Evolutionary conservation across 495 filamentous ascomycete species (phyloP).

Genomic region (Melanomma pulvis-pyrius): DNA sequence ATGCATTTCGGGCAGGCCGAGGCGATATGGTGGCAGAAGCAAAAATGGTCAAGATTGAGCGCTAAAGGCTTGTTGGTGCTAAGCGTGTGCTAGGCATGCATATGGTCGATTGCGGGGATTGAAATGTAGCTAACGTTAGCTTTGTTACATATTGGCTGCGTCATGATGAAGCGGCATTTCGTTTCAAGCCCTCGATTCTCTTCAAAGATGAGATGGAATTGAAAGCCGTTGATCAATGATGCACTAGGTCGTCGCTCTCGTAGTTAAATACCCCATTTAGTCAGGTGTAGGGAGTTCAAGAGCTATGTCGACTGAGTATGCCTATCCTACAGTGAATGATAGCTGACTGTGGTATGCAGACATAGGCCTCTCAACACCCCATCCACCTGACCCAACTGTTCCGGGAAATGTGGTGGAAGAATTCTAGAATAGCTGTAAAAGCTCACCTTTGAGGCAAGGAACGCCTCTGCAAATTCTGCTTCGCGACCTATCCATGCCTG

Average conservation of each 20-base stretch:
- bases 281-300: too few species aligned
- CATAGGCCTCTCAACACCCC: not conserved
- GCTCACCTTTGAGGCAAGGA: not conserved
- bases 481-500: not conserved
- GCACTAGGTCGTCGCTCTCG: too few species aligned
- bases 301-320: not conserved
- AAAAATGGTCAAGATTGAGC: not conserved
- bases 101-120: conserved; percentile 2
- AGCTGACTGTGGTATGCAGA: not conserved
- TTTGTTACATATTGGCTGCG: too few species aligned
- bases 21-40: not conserved
- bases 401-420: not conserved
- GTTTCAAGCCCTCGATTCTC: too few species aligned
- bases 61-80: conserved; percentile 19
- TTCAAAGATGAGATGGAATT: too few species aligned
- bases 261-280: too few species aligned
- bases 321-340: not conserved
- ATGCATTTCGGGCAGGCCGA: not conserved
- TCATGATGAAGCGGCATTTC: too few species aligned
- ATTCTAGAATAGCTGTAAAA: not conserved
- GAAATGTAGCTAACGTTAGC: not conserved
- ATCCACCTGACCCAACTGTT: not conserved
- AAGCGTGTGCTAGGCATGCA: conserved; percentile 23
- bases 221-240: too few species aligned
- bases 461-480: not conserved